phyloP scores from a whole-genome alignment of 2,329 filamentous ascomycete genomes.

The Fusarium devonianum region DNA sequence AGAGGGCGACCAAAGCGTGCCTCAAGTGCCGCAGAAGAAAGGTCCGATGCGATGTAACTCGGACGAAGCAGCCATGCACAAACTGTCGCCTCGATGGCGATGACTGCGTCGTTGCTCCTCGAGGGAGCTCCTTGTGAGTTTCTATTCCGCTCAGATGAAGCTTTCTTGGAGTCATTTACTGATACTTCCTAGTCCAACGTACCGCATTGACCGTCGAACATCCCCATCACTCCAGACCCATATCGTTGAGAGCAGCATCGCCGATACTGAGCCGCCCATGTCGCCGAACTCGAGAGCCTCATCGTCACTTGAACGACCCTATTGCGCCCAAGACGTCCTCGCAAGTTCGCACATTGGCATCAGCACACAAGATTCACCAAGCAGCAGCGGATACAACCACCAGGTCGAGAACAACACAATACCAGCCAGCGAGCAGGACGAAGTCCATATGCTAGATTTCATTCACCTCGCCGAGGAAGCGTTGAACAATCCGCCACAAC shows the following conservation, averaged over 20 bases:
- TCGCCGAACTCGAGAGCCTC: too few species aligned
- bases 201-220: not conserved
- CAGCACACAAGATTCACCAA: too few species aligned
- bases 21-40: slow-evolving; percentile 35
- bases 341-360: too few species aligned
- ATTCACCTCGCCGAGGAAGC: not conserved
- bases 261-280: too few species aligned
- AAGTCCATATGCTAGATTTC: not conserved
- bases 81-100: slow-evolving; percentile 34
- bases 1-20: slow-evolving; percentile 33
- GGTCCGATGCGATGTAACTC: slow-evolving; percentile 35
- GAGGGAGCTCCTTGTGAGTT: slow-evolving; percentile 23
- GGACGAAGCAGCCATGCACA: slow-evolving; percentile 30
- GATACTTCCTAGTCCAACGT: slow-evolving; percentile 2
- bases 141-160: accelerated
- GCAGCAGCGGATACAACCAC: too few species aligned
- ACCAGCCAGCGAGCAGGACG: too few species aligned
- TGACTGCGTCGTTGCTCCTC: slow-evolving; percentile 25
- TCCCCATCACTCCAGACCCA: too few species aligned
- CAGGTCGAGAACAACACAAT: too few species aligned
- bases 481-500: slow-evolving; percentile 2
- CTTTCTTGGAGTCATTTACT: not conserved
- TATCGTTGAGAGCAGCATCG: too few species aligned
- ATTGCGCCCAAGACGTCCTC: too few species aligned
- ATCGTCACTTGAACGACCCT: too few species aligned